Base-by-base conservation (phyloP, 2,329 filamentous ascomycete genomes). In the Aspergillus brunneoviolaceus region DNA sequence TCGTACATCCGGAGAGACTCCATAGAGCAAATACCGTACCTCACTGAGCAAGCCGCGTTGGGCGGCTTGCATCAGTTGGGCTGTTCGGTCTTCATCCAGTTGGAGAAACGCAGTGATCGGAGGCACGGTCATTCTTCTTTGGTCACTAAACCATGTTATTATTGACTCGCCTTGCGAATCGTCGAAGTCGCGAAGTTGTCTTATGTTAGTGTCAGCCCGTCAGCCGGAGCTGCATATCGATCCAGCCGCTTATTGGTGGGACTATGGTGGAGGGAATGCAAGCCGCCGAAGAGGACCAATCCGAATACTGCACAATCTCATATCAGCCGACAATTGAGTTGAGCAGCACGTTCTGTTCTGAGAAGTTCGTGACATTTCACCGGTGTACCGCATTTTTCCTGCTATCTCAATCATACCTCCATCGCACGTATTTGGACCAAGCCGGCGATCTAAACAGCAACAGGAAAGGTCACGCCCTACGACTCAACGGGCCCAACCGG, bases 11-110 rank as follows among this genome's bases (percentile, higher is more conserved):
- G 57, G 49, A 4, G 60, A 62, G 21, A 57, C 60, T 16, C 60
- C 60, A 29, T 57, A 60, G 6, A 62, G 60, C n/a, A 62, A 31
- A 25, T 14, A 23, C 31, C 51, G 55, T 14, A 52, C 49, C 12
- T 56, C 33, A 42, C n/a, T 12, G 21, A 60, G 16, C 21, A 57
- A 21, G 19, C 57, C 60, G 9, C 45, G 29, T 31, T 23, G 49
- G 4, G 57, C 57, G 29, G 57, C 57, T 27, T 45, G 52, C 60
- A 62, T 62, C 6, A 62, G 53, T 48, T 57, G 52, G 11, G 23
- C 9, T n/a, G 56, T 54, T 4, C 51, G 48, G 33, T 57, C 60
- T 25, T 56, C 29, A 19, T 51, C 49, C 5, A 50, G 19, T 19
- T 49, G 51, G 14, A 65, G 53, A 29, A 19, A 56, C 14, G 27